Percentiles rank a stretch among this genome's conserved stretches.
phyloP scores from a whole-genome alignment of 257 asterid genomes.

The Handroanthus guayacan region DNA sequence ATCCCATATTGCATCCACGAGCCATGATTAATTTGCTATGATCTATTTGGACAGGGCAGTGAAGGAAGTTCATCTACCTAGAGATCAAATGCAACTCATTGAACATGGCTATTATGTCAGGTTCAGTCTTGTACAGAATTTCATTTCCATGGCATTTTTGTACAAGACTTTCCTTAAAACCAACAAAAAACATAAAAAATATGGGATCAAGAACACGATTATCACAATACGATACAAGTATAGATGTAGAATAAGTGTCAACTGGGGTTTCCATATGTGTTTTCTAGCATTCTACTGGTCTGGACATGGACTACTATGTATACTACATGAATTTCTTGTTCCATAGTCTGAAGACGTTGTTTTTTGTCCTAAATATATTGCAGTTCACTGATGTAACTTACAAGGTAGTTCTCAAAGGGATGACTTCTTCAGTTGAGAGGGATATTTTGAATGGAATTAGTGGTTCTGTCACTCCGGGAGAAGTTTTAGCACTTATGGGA shows the following conservation, averaged over 20 bases:
- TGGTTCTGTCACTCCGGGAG: slow-evolving; percentile 91
- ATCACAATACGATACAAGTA: background rate
- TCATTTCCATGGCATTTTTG: slow-evolving; percentile 69
- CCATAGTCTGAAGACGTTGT: background rate
- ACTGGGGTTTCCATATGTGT: background rate
- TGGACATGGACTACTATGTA: background rate
- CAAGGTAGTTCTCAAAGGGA: slow-evolving; percentile 78
- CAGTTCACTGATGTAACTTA: slow-evolving; percentile 90
- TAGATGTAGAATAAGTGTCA: background rate
- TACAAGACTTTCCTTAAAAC: slow-evolving; percentile 64
- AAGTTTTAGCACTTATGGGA: slow-evolving; percentile 95
- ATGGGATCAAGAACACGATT: background rate
- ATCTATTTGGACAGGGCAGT: slow-evolving; percentile 71
- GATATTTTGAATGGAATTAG: slow-evolving; percentile 78
- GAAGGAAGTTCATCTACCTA: slow-evolving; percentile 56
- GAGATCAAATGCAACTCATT: slow-evolving; percentile 57
- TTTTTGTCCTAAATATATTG: slow-evolving; percentile 40
- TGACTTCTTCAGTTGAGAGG: slow-evolving; percentile 74
- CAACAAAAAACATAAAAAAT: background rate
- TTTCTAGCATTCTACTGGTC: background rate
- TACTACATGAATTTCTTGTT: background rate
- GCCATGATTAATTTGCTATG: slow-evolving; percentile 51
- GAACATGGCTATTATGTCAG: slow-evolving; percentile 67
- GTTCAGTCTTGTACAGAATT: slow-evolving; percentile 93
- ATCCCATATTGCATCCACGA: slow-evolving; percentile 17